Conservation (phyloP, 2,329 filamentous ascomycete species). For the Penicillium nordicum region DNA sequence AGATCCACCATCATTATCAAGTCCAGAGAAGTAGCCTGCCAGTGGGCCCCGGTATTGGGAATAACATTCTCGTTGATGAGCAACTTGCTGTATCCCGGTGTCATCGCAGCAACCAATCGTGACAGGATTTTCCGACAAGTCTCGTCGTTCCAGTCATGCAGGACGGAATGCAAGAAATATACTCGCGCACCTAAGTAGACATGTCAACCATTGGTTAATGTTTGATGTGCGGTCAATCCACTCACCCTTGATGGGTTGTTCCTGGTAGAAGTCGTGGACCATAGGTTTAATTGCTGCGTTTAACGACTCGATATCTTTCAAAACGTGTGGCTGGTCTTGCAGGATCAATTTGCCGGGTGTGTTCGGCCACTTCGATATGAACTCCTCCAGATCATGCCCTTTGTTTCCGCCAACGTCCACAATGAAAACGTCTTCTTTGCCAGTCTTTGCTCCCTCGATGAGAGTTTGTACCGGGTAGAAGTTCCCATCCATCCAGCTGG, state of each 20-base stretch:
- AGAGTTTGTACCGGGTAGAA: slow-evolving; percentile 1
- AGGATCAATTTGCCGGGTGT: slow-evolving; percentile 9
- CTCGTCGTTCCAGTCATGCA: slow-evolving; percentile 28
- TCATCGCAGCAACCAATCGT: slow-evolving; percentile 33
- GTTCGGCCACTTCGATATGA: slow-evolving; percentile 4
- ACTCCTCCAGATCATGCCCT: slow-evolving; percentile 13
- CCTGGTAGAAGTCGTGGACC: slow-evolving; percentile 31
- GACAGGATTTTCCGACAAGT: slow-evolving; percentile 20
- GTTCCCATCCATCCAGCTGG: slow-evolving; percentile 10
- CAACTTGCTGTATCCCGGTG: slow-evolving; percentile 33
- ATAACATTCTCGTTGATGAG: slow-evolving; percentile 47
- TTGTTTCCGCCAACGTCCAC: slow-evolving; percentile 14
- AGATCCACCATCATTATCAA: slow-evolving; percentile 39
- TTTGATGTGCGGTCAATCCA: not conserved
- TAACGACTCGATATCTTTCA: slow-evolving; percentile 1
- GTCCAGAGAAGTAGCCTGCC: slow-evolving; percentile 34
- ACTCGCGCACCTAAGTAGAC: slow-evolving; percentile 1
- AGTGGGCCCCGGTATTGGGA: slow-evolving; percentile 33
- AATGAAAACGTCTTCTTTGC: slow-evolving; percentile 3
- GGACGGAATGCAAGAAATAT: slow-evolving; percentile 26
- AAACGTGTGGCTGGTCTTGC: slow-evolving; percentile 11
- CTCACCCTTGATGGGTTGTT: slow-evolving; percentile 29
- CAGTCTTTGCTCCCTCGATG: not conserved
- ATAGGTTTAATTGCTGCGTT: not conserved
- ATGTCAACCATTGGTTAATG: not conserved